phyloP scores from a whole-genome alignment of 306 rosid genomes.

The Quercus mongolica region DNA sequence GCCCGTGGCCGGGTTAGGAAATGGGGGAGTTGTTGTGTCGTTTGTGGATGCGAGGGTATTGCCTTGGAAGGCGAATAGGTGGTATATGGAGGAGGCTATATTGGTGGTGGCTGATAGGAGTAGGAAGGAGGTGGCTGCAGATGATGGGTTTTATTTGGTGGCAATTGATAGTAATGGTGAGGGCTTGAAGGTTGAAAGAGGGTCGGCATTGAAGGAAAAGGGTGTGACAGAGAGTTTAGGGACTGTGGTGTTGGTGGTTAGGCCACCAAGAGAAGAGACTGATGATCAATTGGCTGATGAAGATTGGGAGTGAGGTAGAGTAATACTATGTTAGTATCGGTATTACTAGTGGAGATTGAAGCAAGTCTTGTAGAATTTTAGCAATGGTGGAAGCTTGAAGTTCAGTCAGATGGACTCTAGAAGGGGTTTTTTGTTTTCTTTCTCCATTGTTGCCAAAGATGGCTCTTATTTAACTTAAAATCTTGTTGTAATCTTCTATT shows the following conservation, averaged over 20 bases:
- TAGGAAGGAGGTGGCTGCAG: conserved; percentile 43
- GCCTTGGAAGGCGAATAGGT: conserved; percentile 79
- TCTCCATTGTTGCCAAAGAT: background rate
- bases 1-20: conserved; percentile 39
- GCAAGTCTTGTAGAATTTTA: background rate
- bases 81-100: conserved; percentile 79
- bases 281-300: conserved; percentile 65
- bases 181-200: conserved; percentile 70
- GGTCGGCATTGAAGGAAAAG: conserved; percentile 46
- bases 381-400: conserved; percentile 5
- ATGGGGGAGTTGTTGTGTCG: conserved; percentile 68
- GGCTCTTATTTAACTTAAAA: background rate
- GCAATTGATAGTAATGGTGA: conserved; percentile 17
- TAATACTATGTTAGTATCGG: background rate
- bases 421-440: background rate
- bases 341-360: conserved; percentile 22
- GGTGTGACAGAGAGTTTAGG: conserved; percentile 63
- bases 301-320: conserved; percentile 68
- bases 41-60: conserved; percentile 71
- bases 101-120: conserved; percentile 74
- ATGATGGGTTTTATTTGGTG: conserved; percentile 67
- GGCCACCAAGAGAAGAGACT: conserved; percentile 63
- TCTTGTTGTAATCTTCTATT: conserved; percentile 24
- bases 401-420: background rate
- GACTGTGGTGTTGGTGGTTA: conserved; percentile 63